phyloP scores from a whole-genome alignment of 345 rosid genomes.

The Salix caprea region DNA sequence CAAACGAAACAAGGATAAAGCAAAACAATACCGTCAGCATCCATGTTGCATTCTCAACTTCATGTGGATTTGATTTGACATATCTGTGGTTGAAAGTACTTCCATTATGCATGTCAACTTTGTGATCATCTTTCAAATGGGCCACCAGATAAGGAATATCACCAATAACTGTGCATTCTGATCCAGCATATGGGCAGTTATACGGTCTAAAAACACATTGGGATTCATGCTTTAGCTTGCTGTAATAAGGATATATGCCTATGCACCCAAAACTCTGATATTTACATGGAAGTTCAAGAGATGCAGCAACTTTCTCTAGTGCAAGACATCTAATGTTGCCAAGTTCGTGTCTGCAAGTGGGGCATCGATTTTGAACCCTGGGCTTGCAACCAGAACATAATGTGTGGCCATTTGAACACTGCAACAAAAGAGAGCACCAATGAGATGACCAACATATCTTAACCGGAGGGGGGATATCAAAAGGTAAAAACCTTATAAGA shows the following conservation, averaged over 20 bases:
- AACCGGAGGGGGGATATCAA: not conserved
- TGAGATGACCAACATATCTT: not conserved
- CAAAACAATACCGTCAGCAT: conserved; percentile 57
- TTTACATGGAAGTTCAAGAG: conserved; percentile 80
- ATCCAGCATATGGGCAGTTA: conserved; percentile 77
- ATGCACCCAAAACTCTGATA: conserved; percentile 68
- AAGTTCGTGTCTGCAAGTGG: conserved; percentile 81
- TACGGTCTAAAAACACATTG: conserved; percentile 66
- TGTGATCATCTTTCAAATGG: conserved; percentile 75
- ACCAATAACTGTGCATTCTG: conserved; percentile 69
- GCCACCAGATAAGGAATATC: conserved; percentile 70
- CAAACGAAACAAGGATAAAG: not conserved
- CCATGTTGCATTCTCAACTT: conserved; percentile 84
- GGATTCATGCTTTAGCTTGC: conserved; percentile 74
- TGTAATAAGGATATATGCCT: conserved; percentile 77
- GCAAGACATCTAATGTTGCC: conserved; percentile 90
- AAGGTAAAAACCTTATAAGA: not conserved
- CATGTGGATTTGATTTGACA: conserved; percentile 77
- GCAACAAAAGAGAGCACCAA: conserved; percentile 19
- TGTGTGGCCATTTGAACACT: conserved; percentile 83
- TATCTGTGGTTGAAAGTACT: conserved; percentile 83
- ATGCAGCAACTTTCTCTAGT: conserved; percentile 79
- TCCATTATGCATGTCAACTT: conserved; percentile 83
- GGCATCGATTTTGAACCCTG: conserved; percentile 75
- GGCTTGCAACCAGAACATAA: conserved; percentile 82